Conservation (phyloP, 1,284 basidiomycete genomes). For the Kalmanozyma brasiliensis region DNA sequence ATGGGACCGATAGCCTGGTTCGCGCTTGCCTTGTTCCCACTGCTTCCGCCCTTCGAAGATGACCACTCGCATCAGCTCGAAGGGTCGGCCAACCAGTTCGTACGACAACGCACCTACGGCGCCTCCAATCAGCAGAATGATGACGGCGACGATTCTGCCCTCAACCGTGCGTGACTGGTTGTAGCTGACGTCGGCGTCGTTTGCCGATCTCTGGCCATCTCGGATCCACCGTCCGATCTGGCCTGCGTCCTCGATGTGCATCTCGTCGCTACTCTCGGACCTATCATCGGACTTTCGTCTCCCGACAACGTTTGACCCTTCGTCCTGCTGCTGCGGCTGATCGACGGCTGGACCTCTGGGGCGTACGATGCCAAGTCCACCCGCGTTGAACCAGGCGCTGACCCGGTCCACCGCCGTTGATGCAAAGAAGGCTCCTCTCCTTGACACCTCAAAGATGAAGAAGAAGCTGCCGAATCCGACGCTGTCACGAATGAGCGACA, state of each 20-base stretch:
- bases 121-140: conserved; percentile 59
- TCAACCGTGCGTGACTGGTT: conserved; percentile 58
- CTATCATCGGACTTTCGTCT: conserved; percentile 15
- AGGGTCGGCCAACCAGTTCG: conserved; percentile 66
- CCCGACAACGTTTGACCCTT: conserved; percentile 24
- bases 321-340: neutral
- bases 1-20: conserved; percentile 33
- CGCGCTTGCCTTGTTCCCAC: conserved; percentile 59
- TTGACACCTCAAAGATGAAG: conserved; percentile 67
- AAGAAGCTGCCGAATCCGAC: conserved; percentile 68
- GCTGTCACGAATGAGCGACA: conserved; percentile 67
- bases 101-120: conserved; percentile 62
- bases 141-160: conserved; percentile 56
- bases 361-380: conserved; percentile 32
- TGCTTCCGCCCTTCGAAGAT: conserved; percentile 65
- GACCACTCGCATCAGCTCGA: conserved; percentile 66
- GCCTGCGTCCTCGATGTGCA: conserved; percentile 31
- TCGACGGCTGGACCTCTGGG: neutral
- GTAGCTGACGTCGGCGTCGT: conserved; percentile 56
- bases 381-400: conserved; percentile 48
- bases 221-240: conserved; percentile 29
- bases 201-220: conserved; percentile 21
- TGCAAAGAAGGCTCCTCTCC: conserved; percentile 60
- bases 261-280: conserved; percentile 5
- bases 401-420: conserved; percentile 63